phyloP scores from a whole-genome alignment of 331 rosid genomes.

The Acacia pycnantha region DNA sequence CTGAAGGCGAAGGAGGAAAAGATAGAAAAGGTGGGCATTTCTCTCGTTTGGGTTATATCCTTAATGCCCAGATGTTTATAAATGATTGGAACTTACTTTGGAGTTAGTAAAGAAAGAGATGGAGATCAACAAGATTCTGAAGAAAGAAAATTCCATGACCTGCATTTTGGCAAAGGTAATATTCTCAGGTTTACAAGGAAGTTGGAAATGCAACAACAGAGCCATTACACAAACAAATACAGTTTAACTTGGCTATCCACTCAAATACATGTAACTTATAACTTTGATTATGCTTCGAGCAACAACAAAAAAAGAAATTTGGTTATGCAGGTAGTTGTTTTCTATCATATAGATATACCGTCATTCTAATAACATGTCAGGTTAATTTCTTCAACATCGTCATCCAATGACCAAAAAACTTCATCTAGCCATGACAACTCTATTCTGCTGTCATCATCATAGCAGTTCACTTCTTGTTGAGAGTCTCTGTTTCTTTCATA shows the following conservation, averaged over 20 bases:
- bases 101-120: too few relatives aligned
- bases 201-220: neutral
- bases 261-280: slow-evolving; percentile 8
- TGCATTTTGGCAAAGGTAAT: slow-evolving; percentile 1
- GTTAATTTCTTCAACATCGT: slow-evolving; percentile 36
- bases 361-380: slow-evolving; percentile 8
- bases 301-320: too few relatives aligned
- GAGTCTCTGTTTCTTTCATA: slow-evolving; percentile 37
- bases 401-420: slow-evolving; percentile 38
- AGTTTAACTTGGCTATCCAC: neutral
- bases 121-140: too few relatives aligned
- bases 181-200: neutral
- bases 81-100: too few relatives aligned
- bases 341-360: neutral
- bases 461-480: slow-evolving; percentile 20
- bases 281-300: too few relatives aligned
- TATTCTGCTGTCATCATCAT: slow-evolving; percentile 34
- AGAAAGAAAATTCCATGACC: neutral
- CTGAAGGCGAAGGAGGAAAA: too few relatives aligned
- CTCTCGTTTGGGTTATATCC: too few relatives aligned
- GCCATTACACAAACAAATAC: neutral
- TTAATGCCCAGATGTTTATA: too few relatives aligned
- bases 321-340: neutral
- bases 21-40: too few relatives aligned
- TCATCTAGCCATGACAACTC: slow-evolving; percentile 54